Base-by-base conservation (phyloP, 2,329 filamentous ascomycete genomes). In the Colletotrichum tropicale region DNA sequence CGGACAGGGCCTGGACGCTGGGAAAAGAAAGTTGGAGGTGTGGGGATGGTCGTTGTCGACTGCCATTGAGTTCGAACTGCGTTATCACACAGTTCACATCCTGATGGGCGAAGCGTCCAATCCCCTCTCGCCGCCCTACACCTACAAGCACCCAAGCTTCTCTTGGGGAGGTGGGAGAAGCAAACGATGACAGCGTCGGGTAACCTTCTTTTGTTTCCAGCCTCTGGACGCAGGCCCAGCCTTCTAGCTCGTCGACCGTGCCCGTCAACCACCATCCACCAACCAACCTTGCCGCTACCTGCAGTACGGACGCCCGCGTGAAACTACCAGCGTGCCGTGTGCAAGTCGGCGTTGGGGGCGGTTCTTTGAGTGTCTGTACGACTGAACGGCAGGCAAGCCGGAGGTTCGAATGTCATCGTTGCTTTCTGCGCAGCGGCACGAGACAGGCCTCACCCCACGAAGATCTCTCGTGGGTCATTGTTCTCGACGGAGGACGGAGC, bases 191-290 rank as follows among this genome's bases (percentile, higher is more conserved):
- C 61, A 26, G 36, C 32, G 62, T 73, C 71, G 64, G 28, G 32
- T 66, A 75, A 75, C 69, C 69, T 73, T 73, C 69, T 73, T 75
- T 68, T 60, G 73, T 68, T 75, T 65, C 69, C 73, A 65, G 56
- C 69, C 73, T 71, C 56, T 64, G 32, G 34, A 16, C 21, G 48
- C 12, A 60, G 43, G 55, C 43, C 73, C 62, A 72, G 62, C 69
- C 73, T 67, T 67, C 62, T 66, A 66, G 61, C 55, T 56, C 36
- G 32, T 28, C 61, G 21, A 36, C 52, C 52, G 72, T 71, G 68
- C 61, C 61, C 58, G 12, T 58, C 43, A 8, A 21, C 34, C 26
- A 36, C 65, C 36, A 28, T 36, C 66, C 34, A 71, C 52, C 34
- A 56, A 65, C 32, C 32, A 38, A 26, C 36, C 38, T 69, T 38